Evolutionary conservation across 805 yeast genomes (phyloP).

Genomic region (Metschnikowia arizonensis): DNA sequence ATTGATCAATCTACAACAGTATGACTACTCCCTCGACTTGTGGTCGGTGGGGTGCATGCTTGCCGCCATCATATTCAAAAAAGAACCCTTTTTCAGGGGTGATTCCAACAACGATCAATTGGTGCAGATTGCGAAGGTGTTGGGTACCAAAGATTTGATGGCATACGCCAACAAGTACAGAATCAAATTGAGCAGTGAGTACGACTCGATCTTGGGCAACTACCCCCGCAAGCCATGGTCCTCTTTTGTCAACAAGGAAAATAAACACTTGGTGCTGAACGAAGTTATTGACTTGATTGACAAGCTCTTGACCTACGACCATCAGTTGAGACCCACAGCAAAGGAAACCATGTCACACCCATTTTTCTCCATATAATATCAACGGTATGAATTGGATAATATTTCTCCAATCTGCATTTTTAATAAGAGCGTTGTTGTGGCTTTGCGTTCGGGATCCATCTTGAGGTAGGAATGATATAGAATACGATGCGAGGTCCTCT

Average conservation of each 20-base stretch:
- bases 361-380: conserved; percentile 24
- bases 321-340: conserved; percentile 83
- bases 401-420: not conserved
- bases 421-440: not conserved
- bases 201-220: conserved; percentile 62
- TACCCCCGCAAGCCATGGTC: conserved; percentile 86
- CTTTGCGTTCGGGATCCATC: conserved; percentile 4
- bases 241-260: conserved; percentile 65
- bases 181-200: conserved; percentile 66
- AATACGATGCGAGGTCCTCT: conserved; percentile 4
- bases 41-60: conserved; percentile 95
- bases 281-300: conserved; percentile 82
- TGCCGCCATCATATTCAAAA: conserved; percentile 84
- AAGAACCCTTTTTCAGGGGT: conserved; percentile 91
- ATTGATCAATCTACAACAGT: conserved; percentile 77
- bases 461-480: conserved; percentile 5
- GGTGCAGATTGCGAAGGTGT: conserved; percentile 80
- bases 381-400: not conserved
- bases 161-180: conserved; percentile 68
- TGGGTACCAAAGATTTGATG: conserved; percentile 80
- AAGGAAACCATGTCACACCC: conserved; percentile 79
- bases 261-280: conserved; percentile 57
- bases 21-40: conserved; percentile 86
- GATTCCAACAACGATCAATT: conserved; percentile 87
- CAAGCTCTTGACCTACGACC: conserved; percentile 76